These are phyloP conservation scores for Cadophora malorum DNA, from an alignment of 2,329 filamentous ascomycete genomes.

Conservation along the genomic window DNA sequence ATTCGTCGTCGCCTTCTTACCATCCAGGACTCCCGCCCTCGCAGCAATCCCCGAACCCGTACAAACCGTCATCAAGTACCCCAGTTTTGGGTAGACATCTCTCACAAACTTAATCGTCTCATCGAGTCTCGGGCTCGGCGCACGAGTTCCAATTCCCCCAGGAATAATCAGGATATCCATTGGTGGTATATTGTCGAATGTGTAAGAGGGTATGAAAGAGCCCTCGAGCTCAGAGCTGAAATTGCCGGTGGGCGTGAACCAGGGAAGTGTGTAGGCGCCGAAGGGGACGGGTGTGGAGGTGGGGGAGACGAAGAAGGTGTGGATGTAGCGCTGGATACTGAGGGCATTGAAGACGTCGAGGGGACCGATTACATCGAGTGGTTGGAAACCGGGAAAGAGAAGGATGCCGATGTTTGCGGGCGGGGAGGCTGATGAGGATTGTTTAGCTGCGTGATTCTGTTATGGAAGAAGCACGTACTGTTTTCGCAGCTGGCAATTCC, in stretches of 20 bases:
- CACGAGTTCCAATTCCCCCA: slow-evolving; percentile 60
- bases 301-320: not conserved
- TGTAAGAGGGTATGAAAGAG: slow-evolving; percentile 31
- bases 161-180: slow-evolving; percentile 62
- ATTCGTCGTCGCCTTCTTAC: slow-evolving; percentile 68
- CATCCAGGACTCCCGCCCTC: slow-evolving; percentile 64
- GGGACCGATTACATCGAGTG: slow-evolving; percentile 1
- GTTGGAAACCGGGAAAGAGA: slow-evolving; percentile 10
- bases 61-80: slow-evolving; percentile 69
- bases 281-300: not conserved
- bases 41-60: slow-evolving; percentile 68
- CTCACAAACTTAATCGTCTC: slow-evolving; percentile 54
- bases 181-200: slow-evolving; percentile 35
- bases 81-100: slow-evolving; percentile 49
- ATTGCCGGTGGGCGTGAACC: not conserved
- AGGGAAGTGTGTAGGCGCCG: not conserved
- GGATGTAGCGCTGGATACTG: not conserved
- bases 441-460: too few relatives aligned
- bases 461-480: not conserved
- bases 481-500: not conserved
- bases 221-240: not conserved
- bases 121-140: slow-evolving; percentile 41
- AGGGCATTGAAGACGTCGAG: slow-evolving; percentile 9
- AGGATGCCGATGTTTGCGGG: slow-evolving; percentile 6
- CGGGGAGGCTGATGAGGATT: not conserved